Evolutionary conservation across 495 filamentous ascomycete species (phyloP), one percentile per base, ranked within the genome.

Genomic region (Penicillium odoratum): DNA sequence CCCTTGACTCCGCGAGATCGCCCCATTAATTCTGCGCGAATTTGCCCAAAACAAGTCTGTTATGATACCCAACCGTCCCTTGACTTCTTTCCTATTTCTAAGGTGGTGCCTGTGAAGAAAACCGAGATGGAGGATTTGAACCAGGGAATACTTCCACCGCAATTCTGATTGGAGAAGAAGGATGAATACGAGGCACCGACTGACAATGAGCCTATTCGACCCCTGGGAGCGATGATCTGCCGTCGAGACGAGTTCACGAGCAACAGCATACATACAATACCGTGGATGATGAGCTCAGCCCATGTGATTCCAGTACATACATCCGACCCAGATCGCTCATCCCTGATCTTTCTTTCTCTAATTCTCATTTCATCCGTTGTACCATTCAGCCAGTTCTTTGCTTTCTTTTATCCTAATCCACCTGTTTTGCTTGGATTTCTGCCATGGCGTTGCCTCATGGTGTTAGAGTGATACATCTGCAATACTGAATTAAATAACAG

Each of bases 1-100:
- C 56, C 59, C 55, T 62, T 56, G 51, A 53, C 56, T 55, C 43
- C 47, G 26, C 53, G 57, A 51, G 52, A 58, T 66, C 51, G 42
- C 51, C 56, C 55, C 62, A 66, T 62, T 70, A 65, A 67, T 73
- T 68, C 66, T 68, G 64, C 59, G 65, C 64, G 61, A 65, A 34
- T 68, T 61, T 62, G 60, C 66, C 59, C 66, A 73, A 68, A 69
- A 68, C 66, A 72, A 63, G 63, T 69, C 62, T 69, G 62, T 75
- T 75, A 76, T 76, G 75, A 78, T 78, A 78, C 73, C 75, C 73
- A 73, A 60, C 73, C 70, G 66, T 73, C 68, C 63, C 67, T 70
- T 69, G 63, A 58, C 59, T 70, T 67, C 59, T 69, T 70, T 60
- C 64, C 47, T 66, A 52, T 51, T 53, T n/a, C 47, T 34, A 55